These are phyloP conservation scores for Pythium utonaiense DNA, from an alignment of 352 stramenopile species.

Conservation along the genomic window DNA sequence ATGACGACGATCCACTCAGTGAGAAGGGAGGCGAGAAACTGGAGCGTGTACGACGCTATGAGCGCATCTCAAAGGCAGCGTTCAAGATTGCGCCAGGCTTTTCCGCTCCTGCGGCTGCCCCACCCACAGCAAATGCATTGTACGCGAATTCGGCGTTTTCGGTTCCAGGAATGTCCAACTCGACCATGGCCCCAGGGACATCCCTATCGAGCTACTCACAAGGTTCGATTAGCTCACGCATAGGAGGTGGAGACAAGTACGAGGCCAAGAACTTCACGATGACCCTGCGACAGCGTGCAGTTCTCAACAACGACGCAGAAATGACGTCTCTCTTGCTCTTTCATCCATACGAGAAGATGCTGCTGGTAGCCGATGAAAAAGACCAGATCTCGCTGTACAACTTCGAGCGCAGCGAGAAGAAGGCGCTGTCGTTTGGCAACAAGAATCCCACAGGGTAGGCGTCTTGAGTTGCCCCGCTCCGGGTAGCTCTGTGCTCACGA, in stretches of 20 bases:
- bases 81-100: slow-evolving; percentile 67
- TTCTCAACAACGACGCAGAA: slow-evolving; percentile 91
- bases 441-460: slow-evolving; percentile 77
- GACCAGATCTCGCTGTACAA: slow-evolving; percentile 96
- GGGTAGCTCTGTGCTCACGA: background rate
- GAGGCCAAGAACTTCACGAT: slow-evolving; percentile 78
- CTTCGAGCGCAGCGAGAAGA: slow-evolving; percentile 87
- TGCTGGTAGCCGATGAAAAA: slow-evolving; percentile 94
- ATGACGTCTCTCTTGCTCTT: slow-evolving; percentile 96
- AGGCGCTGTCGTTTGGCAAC: slow-evolving; percentile 81
- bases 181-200: slow-evolving; percentile 2
- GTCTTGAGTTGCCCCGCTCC: too few relatives aligned
- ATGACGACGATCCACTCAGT: slow-evolving; percentile 78
- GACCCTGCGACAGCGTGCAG: slow-evolving; percentile 86
- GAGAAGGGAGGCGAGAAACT: slow-evolving; percentile 65
- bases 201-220: slow-evolving; percentile 9
- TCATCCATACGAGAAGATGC: slow-evolving; percentile 92
- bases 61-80: slow-evolving; percentile 49
- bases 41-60: slow-evolving; percentile 60
- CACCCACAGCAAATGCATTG: background rate
- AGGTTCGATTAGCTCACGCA: slow-evolving; percentile 17
- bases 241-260: slow-evolving; percentile 39
- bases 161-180: background rate
- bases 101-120: slow-evolving; percentile 17
- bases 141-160: slow-evolving; percentile 1